phyloP scores from a whole-genome alignment of 2,329 filamentous ascomycete genomes.

The Stagonosporopsis cucurbitacearum region DNA sequence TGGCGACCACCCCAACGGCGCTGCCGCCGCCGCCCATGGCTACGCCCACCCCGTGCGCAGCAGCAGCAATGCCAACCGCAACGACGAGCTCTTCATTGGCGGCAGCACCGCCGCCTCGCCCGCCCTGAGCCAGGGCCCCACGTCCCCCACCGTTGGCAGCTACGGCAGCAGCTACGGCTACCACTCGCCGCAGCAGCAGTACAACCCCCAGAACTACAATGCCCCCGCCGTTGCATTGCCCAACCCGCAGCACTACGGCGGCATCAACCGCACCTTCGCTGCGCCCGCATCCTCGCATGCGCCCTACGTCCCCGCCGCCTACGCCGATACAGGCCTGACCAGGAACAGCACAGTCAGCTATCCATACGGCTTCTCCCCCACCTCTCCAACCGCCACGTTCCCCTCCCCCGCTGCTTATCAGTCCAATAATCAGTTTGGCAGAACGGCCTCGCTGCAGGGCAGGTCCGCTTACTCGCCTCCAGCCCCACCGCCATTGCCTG shows the following conservation, averaged over 20 bases:
- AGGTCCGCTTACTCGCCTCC: constrained; percentile 45
- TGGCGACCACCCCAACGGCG: constrained; percentile 61
- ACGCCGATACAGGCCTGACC: constrained; percentile 45
- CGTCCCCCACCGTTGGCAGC: constrained; percentile 35
- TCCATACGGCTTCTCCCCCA: constrained; percentile 48
- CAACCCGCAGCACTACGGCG: constrained; percentile 71
- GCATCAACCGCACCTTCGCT: constrained; percentile 46
- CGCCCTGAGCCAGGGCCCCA: constrained; percentile 35
- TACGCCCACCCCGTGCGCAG: constrained; percentile 47
- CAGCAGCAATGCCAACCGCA: constrained; percentile 47
- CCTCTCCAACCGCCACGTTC: constrained; percentile 40
- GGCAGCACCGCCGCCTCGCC: constrained; percentile 39
- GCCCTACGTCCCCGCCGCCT: constrained; percentile 55
- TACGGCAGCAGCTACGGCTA: constrained; percentile 53
- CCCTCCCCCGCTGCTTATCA: constrained; percentile 41
- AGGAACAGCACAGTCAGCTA: constrained; percentile 43
- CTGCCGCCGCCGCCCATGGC: constrained; percentile 47
- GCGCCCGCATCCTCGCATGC: constrained; percentile 39
- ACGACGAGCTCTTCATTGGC: constrained; percentile 70
- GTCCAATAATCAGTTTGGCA: constrained; percentile 42
- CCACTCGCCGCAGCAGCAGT: constrained; percentile 51
- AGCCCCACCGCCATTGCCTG: constrained; percentile 47
- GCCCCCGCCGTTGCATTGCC: constrained; percentile 47
- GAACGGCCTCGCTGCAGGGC: constrained; percentile 41
- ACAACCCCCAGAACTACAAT: constrained; percentile 69